phyloP scores from a whole-genome alignment of 345 rosid genomes.

The Cardiospermum halicacabum region DNA sequence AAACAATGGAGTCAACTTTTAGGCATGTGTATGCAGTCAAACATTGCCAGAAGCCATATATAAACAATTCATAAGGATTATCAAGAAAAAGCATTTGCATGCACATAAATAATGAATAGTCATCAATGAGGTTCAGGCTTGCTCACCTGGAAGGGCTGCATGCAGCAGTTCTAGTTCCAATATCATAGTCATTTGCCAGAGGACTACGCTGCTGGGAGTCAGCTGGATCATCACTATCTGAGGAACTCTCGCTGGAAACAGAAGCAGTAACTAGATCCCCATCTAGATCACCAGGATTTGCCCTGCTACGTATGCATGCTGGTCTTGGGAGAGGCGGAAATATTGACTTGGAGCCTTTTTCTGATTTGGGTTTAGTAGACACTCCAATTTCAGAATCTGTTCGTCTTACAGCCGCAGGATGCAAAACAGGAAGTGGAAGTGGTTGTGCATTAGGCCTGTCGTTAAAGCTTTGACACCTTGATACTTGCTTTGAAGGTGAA shows the following conservation, averaged over 20 bases:
- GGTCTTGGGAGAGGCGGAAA: slow-evolving; percentile 54
- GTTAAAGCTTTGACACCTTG: slow-evolving; percentile 50
- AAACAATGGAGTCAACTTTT: slow-evolving; percentile 12
- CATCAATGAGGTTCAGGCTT: slow-evolving; percentile 6
- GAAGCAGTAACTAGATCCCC: slow-evolving; percentile 42
- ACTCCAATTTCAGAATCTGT: slow-evolving; percentile 42
- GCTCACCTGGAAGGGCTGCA: slow-evolving; percentile 47
- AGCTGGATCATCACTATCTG: slow-evolving; percentile 45
- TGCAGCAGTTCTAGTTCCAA: slow-evolving; percentile 32
- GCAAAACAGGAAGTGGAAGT: slow-evolving; percentile 49
- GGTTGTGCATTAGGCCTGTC: slow-evolving; percentile 53
- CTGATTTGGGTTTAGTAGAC: slow-evolving; percentile 29
- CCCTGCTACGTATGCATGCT: slow-evolving; percentile 33
- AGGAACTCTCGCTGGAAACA: slow-evolving; percentile 46
- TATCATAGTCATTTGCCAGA: slow-evolving; percentile 44
- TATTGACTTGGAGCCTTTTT: slow-evolving; percentile 37
- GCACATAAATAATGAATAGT: not conserved
- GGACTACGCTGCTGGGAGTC: slow-evolving; percentile 38
- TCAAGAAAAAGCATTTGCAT: not conserved
- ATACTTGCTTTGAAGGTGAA: slow-evolving; percentile 49
- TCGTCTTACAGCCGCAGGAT: slow-evolving; percentile 28
- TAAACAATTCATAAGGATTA: not conserved
- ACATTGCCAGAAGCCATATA: not conserved
- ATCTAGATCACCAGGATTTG: slow-evolving; percentile 40
- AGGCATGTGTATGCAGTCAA: slow-evolving; percentile 9